phyloP scores from a whole-genome alignment of 306 rosid species.

The Lithocarpus polystachyus region DNA sequence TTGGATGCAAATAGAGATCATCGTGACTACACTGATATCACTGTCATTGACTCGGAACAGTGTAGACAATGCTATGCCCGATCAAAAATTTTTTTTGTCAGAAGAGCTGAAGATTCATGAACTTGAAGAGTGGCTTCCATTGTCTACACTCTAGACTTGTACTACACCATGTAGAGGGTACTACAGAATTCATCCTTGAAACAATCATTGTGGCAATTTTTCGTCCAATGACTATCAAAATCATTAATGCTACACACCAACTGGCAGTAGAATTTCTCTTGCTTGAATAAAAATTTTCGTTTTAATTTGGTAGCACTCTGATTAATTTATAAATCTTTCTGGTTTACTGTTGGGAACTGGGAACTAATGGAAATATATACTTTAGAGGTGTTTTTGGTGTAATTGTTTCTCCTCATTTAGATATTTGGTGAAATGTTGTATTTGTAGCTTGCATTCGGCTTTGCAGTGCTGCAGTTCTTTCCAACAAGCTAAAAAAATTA shows the following conservation, averaged over 20 bases:
- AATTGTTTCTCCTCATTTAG: constrained; percentile 6
- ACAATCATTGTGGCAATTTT: constrained; percentile 72
- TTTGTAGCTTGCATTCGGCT: constrained; percentile 90
- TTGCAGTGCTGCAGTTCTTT: constrained; percentile 80
- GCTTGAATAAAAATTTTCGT: constrained; percentile 1
- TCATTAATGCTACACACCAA: constrained; percentile 79
- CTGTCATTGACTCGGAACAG: constrained; percentile 56
- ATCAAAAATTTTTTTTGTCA: constrained; percentile 76
- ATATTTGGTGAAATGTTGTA: constrained; percentile 21
- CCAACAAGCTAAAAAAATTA: constrained; percentile 14
- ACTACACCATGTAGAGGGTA: constrained; percentile 78
- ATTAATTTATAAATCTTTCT: background rate
- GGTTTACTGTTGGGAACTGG: constrained; percentile 5
- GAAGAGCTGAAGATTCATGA: constrained; percentile 93
- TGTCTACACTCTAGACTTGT: constrained; percentile 59
- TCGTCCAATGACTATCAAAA: constrained; percentile 82
- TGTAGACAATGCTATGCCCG: constrained; percentile 78
- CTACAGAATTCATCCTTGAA: constrained; percentile 90
- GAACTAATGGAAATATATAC: background rate
- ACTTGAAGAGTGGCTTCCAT: constrained; percentile 93
- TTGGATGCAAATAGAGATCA: constrained; percentile 98
- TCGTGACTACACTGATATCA: constrained; percentile 77
- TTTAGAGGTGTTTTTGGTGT: background rate
- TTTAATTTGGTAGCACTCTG: constrained; percentile 9
- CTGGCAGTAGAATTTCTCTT: constrained; percentile 50